phyloP scores from a whole-genome alignment of 1,284 basidiomycete species.

The Filobasidium uniguttulatum region DNA sequence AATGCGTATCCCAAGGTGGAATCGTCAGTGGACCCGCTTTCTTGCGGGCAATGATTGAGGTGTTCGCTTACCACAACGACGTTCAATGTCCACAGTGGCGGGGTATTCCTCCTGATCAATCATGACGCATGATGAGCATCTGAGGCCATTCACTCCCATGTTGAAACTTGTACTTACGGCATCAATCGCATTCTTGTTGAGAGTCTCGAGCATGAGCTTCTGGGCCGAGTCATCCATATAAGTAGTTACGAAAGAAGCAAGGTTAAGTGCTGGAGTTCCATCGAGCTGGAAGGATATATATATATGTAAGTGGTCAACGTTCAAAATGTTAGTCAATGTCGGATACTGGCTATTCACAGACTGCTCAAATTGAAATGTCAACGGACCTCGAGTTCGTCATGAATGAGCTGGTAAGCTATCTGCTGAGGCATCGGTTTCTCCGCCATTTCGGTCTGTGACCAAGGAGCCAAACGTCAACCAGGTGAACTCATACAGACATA shows the following conservation, averaged over 20 bases:
- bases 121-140: background rate
- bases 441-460: conserved; percentile 13
- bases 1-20: no score
- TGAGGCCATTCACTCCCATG: background rate
- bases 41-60: no score
- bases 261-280: conserved; percentile 19
- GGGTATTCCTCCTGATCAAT: conserved; percentile 29
- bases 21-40: no score
- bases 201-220: conserved; percentile 19
- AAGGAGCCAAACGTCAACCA: background rate
- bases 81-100: conserved; percentile 17
- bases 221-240: conserved; percentile 26
- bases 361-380: no score
- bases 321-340: no score
- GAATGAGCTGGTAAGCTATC: conserved; percentile 19
- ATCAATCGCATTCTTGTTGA: conserved; percentile 30
- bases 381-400: conserved; percentile 22
- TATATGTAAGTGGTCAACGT: no score
- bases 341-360: no score
- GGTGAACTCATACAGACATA: no score
- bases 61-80: conserved; percentile 16
- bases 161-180: no score
- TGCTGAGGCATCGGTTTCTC: conserved; percentile 23
- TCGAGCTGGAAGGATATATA: conserved; percentile 7
- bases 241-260: conserved; percentile 19